Conservation (phyloP, 75 land plant species). For the Azolla pinnata region DNA sequence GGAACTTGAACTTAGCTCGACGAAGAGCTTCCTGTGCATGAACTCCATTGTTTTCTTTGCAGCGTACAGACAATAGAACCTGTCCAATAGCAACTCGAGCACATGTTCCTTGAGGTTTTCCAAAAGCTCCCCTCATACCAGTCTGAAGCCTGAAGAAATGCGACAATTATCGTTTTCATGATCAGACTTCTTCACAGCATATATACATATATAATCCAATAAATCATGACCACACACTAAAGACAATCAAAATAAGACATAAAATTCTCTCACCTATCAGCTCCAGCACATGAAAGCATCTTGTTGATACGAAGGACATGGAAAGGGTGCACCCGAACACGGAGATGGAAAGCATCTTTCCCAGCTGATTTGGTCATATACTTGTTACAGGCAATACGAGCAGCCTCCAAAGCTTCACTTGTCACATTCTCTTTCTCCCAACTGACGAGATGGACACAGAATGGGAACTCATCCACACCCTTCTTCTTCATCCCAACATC, state of each 20-base stretch:
- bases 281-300: conserved; percentile 73
- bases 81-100: conserved; percentile 57
- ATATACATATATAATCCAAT: not conserved
- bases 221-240: not conserved
- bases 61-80: conserved; percentile 50
- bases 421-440: conserved; percentile 71
- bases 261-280: conserved; percentile 26
- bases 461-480: conserved; percentile 60
- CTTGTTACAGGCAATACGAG: conserved; percentile 66
- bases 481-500: conserved; percentile 67
- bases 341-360: conserved; percentile 53
- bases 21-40: conserved; percentile 64
- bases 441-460: conserved; percentile 57
- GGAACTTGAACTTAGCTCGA: conserved; percentile 65
- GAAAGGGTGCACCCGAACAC: conserved; percentile 62
- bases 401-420: conserved; percentile 64
- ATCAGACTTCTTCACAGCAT: not conserved
- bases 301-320: conserved; percentile 65
- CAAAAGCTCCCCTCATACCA: conserved; percentile 65
- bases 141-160: conserved; percentile 39
- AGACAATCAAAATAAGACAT: not conserved
- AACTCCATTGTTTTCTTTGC: conserved; percentile 37
- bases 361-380: conserved; percentile 61
- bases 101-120: conserved; percentile 61
- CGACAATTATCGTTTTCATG: not conserved